These are phyloP conservation scores for Yarrowia yakushimensis DNA, from an alignment of 805 yeast species.

Conservation along the genomic window DNA sequence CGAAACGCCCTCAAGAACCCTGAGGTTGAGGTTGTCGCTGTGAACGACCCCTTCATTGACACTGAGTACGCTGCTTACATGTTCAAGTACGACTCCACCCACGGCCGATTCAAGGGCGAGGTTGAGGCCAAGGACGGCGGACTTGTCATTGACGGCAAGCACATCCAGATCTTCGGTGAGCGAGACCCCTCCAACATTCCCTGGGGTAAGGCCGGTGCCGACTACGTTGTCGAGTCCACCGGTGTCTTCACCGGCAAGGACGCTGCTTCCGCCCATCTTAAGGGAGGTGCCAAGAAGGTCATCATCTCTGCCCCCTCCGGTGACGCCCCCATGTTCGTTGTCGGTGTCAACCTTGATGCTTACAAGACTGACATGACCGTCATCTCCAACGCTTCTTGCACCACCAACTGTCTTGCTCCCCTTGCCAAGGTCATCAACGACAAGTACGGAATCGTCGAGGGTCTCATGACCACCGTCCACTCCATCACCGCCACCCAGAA, in stretches of 20 bases:
- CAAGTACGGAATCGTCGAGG: constrained; percentile 81
- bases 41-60: constrained; percentile 88
- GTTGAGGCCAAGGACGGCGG: constrained; percentile 49
- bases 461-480: constrained; percentile 95
- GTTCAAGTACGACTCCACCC: constrained; percentile 95
- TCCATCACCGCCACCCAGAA: constrained; percentile 95
- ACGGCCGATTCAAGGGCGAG: constrained; percentile 77
- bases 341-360: constrained; percentile 81
- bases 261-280: constrained; percentile 79
- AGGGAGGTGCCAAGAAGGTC: constrained; percentile 93
- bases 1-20: constrained; percentile 73
- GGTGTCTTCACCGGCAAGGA: constrained; percentile 86
- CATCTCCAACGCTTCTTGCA: constrained; percentile 91
- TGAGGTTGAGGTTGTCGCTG: constrained; percentile 78
- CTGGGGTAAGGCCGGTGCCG: constrained; percentile 82
- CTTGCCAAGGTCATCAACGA: constrained; percentile 87
- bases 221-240: constrained; percentile 86
- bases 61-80: constrained; percentile 90
- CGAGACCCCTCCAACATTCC: constrained; percentile 83
- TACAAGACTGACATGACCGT: constrained; percentile 73
- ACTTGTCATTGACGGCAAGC: constrained; percentile 65
- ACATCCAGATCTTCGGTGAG: constrained; percentile 69
- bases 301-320: constrained; percentile 90
- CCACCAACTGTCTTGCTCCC: constrained; percentile 95
- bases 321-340: constrained; percentile 94